Conservation (phyloP, 2,329 filamentous ascomycete genomes). For the Sarocladium brachiariae region DNA sequence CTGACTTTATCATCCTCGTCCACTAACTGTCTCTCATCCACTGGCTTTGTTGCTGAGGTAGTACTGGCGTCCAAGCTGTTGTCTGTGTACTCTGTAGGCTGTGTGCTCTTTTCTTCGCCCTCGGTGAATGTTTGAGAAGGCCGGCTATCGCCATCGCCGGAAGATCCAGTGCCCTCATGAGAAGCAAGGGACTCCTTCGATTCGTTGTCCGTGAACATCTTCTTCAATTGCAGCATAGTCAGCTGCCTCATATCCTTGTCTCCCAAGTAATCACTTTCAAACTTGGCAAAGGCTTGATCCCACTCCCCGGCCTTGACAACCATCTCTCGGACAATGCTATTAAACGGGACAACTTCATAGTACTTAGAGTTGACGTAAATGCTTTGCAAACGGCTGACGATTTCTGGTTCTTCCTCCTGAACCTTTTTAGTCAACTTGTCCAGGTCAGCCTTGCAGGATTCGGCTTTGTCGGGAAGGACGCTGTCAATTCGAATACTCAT, state of each 20-base stretch:
- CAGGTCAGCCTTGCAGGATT: constrained; percentile 74
- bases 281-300: constrained; percentile 84
- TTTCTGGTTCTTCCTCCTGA: constrained; percentile 70
- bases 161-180: constrained; percentile 58
- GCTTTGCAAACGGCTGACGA: constrained; percentile 74
- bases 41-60: constrained; percentile 16
- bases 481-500: constrained; percentile 79
- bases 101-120: constrained; percentile 38
- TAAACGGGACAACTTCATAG: constrained; percentile 93
- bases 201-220: constrained; percentile 88
- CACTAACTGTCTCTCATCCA: constrained; percentile 11
- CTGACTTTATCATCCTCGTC: constrained; percentile 25
- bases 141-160: constrained; percentile 42
- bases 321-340: constrained; percentile 80
- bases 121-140: constrained; percentile 39
- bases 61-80: constrained; percentile 26
- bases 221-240: constrained; percentile 86
- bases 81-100: constrained; percentile 33
- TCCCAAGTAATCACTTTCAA: constrained; percentile 88
- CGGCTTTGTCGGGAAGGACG: constrained; percentile 78
- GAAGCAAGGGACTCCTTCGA: constrained; percentile 68
- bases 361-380: constrained; percentile 92
- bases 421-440: constrained; percentile 71
- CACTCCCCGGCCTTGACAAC: constrained; percentile 89
- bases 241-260: constrained; percentile 94